Evolutionary conservation across 1,284 basidiomycete genomes (phyloP), one percentile per base, ranked within the genome.

Genomic region (Pseudozyma flocculosa): DNA sequence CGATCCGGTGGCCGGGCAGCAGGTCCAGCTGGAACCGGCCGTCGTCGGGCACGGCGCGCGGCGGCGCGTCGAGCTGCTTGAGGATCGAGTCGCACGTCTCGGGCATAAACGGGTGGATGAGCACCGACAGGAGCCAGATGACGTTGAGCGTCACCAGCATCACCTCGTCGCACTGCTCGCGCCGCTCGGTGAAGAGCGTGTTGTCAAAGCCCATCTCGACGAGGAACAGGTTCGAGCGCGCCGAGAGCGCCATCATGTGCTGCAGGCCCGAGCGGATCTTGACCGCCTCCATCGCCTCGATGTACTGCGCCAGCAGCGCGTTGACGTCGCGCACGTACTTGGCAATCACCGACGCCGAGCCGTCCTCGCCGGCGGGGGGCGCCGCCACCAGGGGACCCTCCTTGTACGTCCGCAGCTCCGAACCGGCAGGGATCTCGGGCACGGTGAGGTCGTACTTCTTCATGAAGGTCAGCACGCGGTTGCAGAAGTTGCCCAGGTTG

Each of bases 401-500:
- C 26, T 68, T 55, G 60, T 48, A 66, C 29, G 44, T 53, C 5
- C 52, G 52, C 46, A 75, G 57, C 48, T 63, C 69, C 43, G 60
- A 59, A 45, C 59, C 67, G 11, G 55, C 46, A 9, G 70, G 71
- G 21, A 74, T 49, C 32, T 50, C 57, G 2, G 13, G 92, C 22
- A 97, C 82, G 43, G 87, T 79, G 40, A 88, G 82, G 56, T 87
- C 84, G 79, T 89, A 95, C 78, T 93, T 92, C 32, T 90, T 89
- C 45, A 92, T 85, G 74, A 98, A 98, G 79, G 95, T 96, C 76
- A 97, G 82, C 15, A 85, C 84, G 42, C 94, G 89, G 80, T 99
- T 99, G 68, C 97, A 90, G 79, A 97, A 98, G 82, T 99, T 98
- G 51, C 94, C 94, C 63, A 98, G 88, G 81, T 98, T 99, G 79